Base-by-base conservation (phyloP, 371 early-diverging fungal genomes). In the Mortierella sp. region DNA sequence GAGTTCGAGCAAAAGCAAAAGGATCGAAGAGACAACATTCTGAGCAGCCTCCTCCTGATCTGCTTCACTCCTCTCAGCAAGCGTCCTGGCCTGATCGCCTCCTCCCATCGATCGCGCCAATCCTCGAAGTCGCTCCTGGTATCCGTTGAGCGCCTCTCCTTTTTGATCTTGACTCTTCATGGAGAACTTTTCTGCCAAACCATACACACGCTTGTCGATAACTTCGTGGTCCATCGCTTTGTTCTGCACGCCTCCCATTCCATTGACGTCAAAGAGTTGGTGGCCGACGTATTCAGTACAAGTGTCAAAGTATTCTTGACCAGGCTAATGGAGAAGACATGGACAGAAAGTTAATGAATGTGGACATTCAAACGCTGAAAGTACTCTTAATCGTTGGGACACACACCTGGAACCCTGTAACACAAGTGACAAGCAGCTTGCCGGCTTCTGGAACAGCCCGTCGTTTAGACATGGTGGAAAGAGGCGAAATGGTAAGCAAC, bases 191-290 rank as follows among this genome's bases (percentile, higher is more conserved):
- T 82, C 82, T 0, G 80, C 80, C 0, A 86, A 54, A 6, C 86
- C 86, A 11, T 50, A 16, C 2, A 86, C 38, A 0, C 82, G 73
- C 16, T 71, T 68, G 82, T 85, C 68, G 55, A 85, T 77, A 6
- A 26, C 71, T 14, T 21, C 65, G 44, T 75, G 79, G 28, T 86
- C 86, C 13, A 82, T 34, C 2, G 78, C 48, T 73, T 86, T 86
- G 73, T 86, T 86, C 14, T 82, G 77, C 24, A 50, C 68, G 4
- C 82, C 80, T 10, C 86, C 80, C 13, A 82, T n/a, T 10, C 82
- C 86, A 34, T 52, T 70, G 16, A 80, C 71, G 34, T 86, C 82
- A 70, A 73, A 86, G 34, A 86, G 80, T 28, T 82, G 82, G 26
- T 52, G 71, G 19, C 57, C 55, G 6, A 82, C 82, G 78, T 77